Percentiles rank a stretch among this genome's conserved stretches.
These are phyloP conservation scores for Phaffomyces opuntiae DNA, from an alignment of 805 yeast species.

Conservation along the genomic window DNA sequence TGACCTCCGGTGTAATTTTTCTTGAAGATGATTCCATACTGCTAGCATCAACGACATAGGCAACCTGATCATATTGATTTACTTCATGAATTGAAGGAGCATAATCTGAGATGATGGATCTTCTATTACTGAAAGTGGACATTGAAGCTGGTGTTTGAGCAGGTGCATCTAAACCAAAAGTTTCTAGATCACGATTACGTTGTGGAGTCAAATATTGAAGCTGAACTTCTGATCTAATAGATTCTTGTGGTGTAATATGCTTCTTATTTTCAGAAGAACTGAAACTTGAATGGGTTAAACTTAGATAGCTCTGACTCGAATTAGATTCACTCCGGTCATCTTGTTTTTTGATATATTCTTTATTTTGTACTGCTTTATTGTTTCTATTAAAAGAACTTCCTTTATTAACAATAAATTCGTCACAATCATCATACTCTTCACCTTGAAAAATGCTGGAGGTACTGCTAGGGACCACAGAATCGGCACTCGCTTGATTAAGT, in stretches of 20 bases:
- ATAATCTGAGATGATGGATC: conserved; percentile 22
- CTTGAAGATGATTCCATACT: neutral
- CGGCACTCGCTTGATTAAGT: too few relatives aligned
- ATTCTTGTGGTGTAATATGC: neutral
- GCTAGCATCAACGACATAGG: conserved; percentile 11
- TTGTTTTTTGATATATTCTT: too few relatives aligned
- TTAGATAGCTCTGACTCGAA: too few relatives aligned
- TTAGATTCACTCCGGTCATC: too few relatives aligned
- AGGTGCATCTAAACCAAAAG: neutral
- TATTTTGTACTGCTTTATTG: too few relatives aligned
- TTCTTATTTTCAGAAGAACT: too few relatives aligned
- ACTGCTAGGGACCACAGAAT: too few relatives aligned
- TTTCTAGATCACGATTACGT: neutral
- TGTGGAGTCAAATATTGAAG: neutral
- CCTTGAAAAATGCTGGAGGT: too few relatives aligned
- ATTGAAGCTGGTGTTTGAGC: neutral
- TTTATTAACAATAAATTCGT: conserved; percentile 10
- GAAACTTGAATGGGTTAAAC: too few relatives aligned
- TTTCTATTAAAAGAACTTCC: too few relatives aligned
- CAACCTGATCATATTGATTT: conserved; percentile 8
- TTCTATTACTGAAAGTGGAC: conserved; percentile 8
- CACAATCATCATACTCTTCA: conserved; percentile 6
- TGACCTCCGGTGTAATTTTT: neutral
- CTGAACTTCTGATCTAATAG: neutral
- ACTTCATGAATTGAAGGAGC: conserved; percentile 22